Percentiles rank a stretch among this genome's conserved stretches.
Evolutionary conservation across 2,329 filamentous ascomycete genomes (phyloP).

Genomic region (Clonostachys chloroleuca): DNA sequence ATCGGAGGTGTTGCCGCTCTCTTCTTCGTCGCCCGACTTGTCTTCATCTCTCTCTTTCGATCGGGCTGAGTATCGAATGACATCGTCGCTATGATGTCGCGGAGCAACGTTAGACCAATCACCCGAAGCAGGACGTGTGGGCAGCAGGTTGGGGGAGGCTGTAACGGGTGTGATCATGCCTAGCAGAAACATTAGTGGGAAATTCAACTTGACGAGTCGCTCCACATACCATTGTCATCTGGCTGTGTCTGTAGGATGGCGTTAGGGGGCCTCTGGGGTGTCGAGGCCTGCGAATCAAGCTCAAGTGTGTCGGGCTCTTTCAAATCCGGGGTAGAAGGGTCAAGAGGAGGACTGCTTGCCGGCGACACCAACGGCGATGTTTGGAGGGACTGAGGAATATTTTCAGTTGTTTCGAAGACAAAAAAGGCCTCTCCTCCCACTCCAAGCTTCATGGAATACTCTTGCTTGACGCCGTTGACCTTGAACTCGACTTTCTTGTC

Average conservation of each 20-base stretch:
- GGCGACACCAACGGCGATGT: slow-evolving; percentile 93
- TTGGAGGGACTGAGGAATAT: slow-evolving; percentile 88
- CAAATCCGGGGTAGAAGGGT: slow-evolving; percentile 29
- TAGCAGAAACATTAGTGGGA: slow-evolving; percentile 11
- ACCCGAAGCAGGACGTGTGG: slow-evolving; percentile 38
- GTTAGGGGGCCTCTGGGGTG: slow-evolving; percentile 37
- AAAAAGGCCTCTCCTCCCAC: slow-evolving; percentile 98
- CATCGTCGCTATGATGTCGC: slow-evolving; percentile 50
- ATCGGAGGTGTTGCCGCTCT: slow-evolving; percentile 33
- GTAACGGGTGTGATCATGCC: slow-evolving; percentile 48
- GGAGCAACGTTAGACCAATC: slow-evolving; percentile 42
- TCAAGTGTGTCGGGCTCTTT: slow-evolving; percentile 69
- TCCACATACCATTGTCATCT: slow-evolving; percentile 19
- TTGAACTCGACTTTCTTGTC: slow-evolving; percentile 99
- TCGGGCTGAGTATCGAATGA: slow-evolving; percentile 43
- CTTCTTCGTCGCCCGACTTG: slow-evolving; percentile 20
- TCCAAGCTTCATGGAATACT: slow-evolving; percentile 97
- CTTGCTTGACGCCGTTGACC: slow-evolving; percentile 87
- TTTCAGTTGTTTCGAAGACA: slow-evolving; percentile 91
- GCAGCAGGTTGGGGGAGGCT: slow-evolving; percentile 45
- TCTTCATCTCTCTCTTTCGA: slow-evolving; percentile 13
- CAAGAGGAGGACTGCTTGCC: slow-evolving; percentile 72
- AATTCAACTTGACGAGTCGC: not conserved
- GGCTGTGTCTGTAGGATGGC: slow-evolving; percentile 27
- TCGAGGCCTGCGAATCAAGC: slow-evolving; percentile 43